Base-by-base conservation (phyloP, 2,329 filamentous ascomycete species). In the Daldinia sp. region DNA sequence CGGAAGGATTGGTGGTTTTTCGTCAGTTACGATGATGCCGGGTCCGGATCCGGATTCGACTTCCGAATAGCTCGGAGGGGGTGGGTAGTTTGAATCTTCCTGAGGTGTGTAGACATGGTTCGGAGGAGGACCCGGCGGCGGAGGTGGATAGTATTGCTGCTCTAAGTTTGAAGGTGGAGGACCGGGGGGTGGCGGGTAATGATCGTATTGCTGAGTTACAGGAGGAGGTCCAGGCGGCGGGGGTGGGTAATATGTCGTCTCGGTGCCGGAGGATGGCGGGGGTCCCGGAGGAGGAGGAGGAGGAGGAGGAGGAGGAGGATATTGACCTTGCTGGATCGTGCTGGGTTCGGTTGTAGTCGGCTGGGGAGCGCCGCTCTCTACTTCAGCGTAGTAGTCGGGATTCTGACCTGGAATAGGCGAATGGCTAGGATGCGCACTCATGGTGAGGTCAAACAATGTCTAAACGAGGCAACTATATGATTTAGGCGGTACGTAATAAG, bases 161-260 rank as follows among this genome's bases (percentile, higher is more conserved):
- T 63, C 59, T 37, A 35, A n/a, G 15, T 63, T 54, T 25, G 61
- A 27, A 17, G 64, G 53, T 10, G 61, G 63, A 5, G 51, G 59
- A 37, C 63, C 63, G 4, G 63, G 59, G 45, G 63, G 58, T n/a
- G 62, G 63, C 8, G 59, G 56, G 32, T 60, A 63, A 32, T 67
- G 29, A 35, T 58, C 43, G 9, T 63, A 29, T 34, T 50, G 41
- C 17, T 64, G 62, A 32, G n/a, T 59, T 29, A 45, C 21, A n/a
- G 64, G 62, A 35, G 66, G 66, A 51, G 66, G 66, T 3, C 66
- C 66, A 15, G 66, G 66, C 25, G 66, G 66, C 9, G 66, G 66
- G 1, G 63, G 66, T 9, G 63, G 66, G 25, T 53, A 68, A 48
- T 66, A 58, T 23, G 58, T 58, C 37, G 52, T 34, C 10, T 64